Evolutionary conservation across 352 stramenopile genomes (phyloP).

Genomic region (Phytophthora pinifolia): DNA sequence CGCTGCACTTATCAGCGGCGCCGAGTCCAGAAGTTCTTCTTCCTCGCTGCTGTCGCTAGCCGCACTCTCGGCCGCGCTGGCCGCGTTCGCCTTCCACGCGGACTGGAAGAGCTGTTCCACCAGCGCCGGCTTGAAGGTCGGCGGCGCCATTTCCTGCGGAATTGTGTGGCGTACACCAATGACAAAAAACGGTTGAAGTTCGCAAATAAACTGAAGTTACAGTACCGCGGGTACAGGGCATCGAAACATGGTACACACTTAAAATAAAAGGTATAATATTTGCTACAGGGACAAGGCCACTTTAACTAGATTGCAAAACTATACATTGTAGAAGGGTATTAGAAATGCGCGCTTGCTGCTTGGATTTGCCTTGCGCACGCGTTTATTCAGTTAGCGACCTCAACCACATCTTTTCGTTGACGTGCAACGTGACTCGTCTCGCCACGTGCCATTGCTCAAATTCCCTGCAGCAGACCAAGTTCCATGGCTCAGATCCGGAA

Average conservation of each 20-base stretch:
- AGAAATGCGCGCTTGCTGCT: no score
- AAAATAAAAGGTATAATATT: no score
- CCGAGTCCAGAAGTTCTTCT: conserved; percentile 50
- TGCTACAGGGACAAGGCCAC: no score
- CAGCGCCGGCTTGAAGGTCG: conserved; percentile 56
- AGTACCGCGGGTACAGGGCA: conserved; percentile 1
- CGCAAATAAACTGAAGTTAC: conserved; percentile 12
- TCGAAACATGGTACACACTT: no score
- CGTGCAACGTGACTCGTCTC: conserved; percentile 8
- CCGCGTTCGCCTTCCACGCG: conserved; percentile 47
- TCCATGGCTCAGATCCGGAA: conserved; percentile 30
- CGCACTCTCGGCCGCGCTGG: conserved; percentile 17
- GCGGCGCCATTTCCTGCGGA: conserved; percentile 20
- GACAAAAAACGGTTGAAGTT: conserved; percentile 19
- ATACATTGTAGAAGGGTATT: no score
- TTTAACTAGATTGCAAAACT: no score
- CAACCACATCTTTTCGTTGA: conserved; percentile 17
- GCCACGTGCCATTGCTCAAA: conserved; percentile 5
- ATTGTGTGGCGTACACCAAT: conserved; percentile 3
- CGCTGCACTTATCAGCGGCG: conserved; percentile 25
- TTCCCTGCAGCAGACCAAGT: conserved; percentile 1
- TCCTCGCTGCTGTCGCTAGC: conserved; percentile 39
- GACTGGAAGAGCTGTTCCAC: conserved; percentile 77
- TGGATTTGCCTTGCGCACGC: no score
- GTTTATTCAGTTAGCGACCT: not conserved